These are phyloP conservation scores for Colletotrichum eleusines DNA, from an alignment of 2,329 filamentous ascomycete genomes.

Conservation along the genomic window DNA sequence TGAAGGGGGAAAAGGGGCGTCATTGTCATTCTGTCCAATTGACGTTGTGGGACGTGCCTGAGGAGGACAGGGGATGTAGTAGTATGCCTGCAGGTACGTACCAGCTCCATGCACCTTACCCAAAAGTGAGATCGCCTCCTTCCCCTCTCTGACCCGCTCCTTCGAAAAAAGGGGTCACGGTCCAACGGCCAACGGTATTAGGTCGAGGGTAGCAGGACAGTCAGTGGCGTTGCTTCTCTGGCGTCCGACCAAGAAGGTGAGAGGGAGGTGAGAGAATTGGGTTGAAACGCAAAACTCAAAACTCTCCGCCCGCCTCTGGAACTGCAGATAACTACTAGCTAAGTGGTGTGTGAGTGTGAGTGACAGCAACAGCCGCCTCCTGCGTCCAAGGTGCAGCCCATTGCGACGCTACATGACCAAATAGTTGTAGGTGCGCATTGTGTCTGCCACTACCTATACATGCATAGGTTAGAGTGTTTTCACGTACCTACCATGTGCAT, in stretches of 20 bases:
- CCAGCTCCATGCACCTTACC: neutral
- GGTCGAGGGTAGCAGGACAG: too few species aligned
- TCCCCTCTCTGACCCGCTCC: conserved; percentile 12
- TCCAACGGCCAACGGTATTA: conserved; percentile 6
- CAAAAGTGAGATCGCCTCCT: conserved; percentile 20
- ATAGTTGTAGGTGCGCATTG: neutral
- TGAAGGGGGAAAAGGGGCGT: neutral
- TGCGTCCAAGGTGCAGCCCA: conserved; percentile 22
- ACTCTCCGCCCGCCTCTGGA: neutral
- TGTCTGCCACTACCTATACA: neutral
- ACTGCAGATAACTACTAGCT: neutral
- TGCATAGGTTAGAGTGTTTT: neutral
- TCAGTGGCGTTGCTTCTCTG: too few species aligned
- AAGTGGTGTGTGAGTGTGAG: neutral
- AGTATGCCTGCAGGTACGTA: neutral
- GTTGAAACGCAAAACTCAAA: conserved; percentile 6
- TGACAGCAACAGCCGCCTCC: conserved; percentile 37
- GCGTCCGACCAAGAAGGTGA: too few species aligned
- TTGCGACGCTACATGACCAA: conserved; percentile 16
- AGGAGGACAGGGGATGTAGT: too few species aligned
- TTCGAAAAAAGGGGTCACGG: conserved; percentile 5
- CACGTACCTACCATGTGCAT: neutral
- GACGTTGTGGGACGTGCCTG: neutral
- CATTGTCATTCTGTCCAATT: neutral
- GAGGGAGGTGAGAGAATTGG: too few species aligned